Evolutionary conservation across 2,329 filamentous ascomycete species (phyloP).

Genomic region (Neofusicoccum kwambonambiense): DNA sequence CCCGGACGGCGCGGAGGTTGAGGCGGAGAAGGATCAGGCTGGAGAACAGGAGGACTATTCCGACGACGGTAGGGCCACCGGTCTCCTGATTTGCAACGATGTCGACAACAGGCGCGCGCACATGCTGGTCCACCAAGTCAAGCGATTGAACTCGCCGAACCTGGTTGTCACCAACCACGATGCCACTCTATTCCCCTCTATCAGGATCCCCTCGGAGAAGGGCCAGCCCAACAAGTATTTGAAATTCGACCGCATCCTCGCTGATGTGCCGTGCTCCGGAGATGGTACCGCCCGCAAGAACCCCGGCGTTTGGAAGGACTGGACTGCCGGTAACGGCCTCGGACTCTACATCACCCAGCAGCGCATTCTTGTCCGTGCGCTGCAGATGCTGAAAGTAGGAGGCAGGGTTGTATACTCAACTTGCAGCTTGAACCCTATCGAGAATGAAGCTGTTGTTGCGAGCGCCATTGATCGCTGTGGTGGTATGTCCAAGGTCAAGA

Average conservation of each 20-base stretch:
- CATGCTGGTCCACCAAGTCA: constrained; percentile 97
- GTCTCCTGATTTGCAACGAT: constrained; percentile 92
- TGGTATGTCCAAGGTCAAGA: constrained; percentile 73
- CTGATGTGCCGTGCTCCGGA: constrained; percentile 94
- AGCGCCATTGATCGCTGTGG: constrained; percentile 89
- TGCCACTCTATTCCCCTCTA: constrained; percentile 90
- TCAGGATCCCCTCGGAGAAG: constrained; percentile 69
- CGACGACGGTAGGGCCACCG: constrained; percentile 85
- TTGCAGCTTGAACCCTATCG: constrained; percentile 97
- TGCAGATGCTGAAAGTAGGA: constrained; percentile 95
- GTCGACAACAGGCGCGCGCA: constrained; percentile 95
- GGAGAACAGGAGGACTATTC: constrained; percentile 49
- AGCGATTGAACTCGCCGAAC: constrained; percentile 94
- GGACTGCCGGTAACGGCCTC: constrained; percentile 82
- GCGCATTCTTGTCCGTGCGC: constrained; percentile 82
- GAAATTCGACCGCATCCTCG: constrained; percentile 94
- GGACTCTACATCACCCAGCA: constrained; percentile 85
- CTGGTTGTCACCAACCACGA: constrained; percentile 97
- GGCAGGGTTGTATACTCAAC: constrained; percentile 96
- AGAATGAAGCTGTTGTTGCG: constrained; percentile 90
- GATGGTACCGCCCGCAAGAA: constrained; percentile 96
- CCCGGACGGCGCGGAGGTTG: constrained; percentile 40
- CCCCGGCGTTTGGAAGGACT: constrained; percentile 89
- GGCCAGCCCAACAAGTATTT: constrained; percentile 67
- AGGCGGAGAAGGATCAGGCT: constrained; percentile 25